Evolutionary conservation across 2,329 filamentous ascomycete species (phyloP).

Genomic region (Aspergillus sp.): DNA sequence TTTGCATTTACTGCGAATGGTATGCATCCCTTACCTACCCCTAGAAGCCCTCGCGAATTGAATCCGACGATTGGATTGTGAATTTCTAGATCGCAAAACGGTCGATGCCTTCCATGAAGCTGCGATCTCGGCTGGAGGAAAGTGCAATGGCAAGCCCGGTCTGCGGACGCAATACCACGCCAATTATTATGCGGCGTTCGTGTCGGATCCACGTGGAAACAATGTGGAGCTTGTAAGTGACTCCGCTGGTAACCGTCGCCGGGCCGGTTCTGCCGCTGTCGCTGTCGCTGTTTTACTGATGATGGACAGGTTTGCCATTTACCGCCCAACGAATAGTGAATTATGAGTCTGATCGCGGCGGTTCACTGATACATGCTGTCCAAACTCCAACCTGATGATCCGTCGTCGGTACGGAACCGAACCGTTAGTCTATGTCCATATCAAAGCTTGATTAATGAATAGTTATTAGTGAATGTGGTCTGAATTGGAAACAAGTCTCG

Average conservation of each 20-base stretch:
- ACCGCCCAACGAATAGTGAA: neutral
- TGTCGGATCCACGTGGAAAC: constrained; percentile 53
- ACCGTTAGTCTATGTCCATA: too few species aligned
- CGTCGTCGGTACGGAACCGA: too few species aligned
- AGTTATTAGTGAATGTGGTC: too few species aligned
- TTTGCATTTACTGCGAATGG: constrained; percentile 26
- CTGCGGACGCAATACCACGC: constrained; percentile 45
- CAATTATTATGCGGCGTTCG: constrained; percentile 54
- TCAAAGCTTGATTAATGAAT: too few species aligned
- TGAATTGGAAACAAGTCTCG: too few species aligned
- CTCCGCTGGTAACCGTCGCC: neutral
- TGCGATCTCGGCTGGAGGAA: constrained; percentile 46
- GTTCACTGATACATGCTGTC: too few species aligned
- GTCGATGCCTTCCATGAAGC: constrained; percentile 51
- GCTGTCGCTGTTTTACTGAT: neutral
- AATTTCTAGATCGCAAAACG: constrained; percentile 35
- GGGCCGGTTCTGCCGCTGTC: too few species aligned
- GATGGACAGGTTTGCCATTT: constrained; percentile 3
- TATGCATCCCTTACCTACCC: constrained; percentile 8
- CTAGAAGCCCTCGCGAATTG: too few species aligned
- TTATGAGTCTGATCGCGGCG: too few species aligned
- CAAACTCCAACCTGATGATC: too few species aligned
- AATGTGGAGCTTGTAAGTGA: constrained; percentile 48
- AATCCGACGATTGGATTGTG: neutral
- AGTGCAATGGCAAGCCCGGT: constrained; percentile 53